phyloP scores from a whole-genome alignment of 352 stramenopile species.

The Globisporangium emineosum region DNA sequence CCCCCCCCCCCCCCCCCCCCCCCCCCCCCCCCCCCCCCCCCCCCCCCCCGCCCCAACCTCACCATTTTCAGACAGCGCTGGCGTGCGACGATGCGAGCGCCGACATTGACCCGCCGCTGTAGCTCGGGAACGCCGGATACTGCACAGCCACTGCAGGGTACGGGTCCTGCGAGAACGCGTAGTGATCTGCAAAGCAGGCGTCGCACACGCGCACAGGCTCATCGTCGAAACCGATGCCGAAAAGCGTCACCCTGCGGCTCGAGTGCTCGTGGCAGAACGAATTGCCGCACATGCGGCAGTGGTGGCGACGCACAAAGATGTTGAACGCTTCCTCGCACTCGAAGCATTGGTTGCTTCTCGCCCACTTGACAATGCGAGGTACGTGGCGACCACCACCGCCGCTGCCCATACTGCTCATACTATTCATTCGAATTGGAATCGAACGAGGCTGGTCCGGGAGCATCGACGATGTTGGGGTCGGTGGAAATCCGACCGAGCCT shows the following conservation, averaged over 20 bases:
- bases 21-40: too few relatives aligned
- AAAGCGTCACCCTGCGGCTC: constrained; percentile 64
- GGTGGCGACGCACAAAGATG: constrained; percentile 78
- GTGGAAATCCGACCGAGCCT: constrained; percentile 23
- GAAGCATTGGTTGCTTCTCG: constrained; percentile 76
- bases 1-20: too few relatives aligned
- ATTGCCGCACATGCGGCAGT: constrained; percentile 86
- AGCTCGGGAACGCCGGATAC: constrained; percentile 15
- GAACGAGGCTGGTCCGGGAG: constrained; percentile 10
- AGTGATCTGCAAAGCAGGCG: constrained; percentile 80
- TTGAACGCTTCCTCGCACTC: constrained; percentile 84
- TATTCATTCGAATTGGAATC: constrained; percentile 9
- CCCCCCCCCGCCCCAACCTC: too few relatives aligned
- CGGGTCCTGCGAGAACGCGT: constrained; percentile 33
- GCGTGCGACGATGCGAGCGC: constrained; percentile 15
- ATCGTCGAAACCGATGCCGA: constrained; percentile 79
- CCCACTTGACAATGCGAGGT: constrained; percentile 79
- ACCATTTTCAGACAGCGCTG: constrained; percentile 14
- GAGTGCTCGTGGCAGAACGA: constrained; percentile 88
- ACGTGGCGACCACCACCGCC: constrained; percentile 21
- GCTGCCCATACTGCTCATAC: constrained; percentile 15
- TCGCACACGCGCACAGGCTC: constrained; percentile 85
- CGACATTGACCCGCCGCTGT: constrained; percentile 12
- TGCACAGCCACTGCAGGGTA: constrained; percentile 11
- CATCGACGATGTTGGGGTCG: constrained; percentile 13